Base-by-base conservation (phyloP, 2,329 filamentous ascomycete species). In the Xylariomycetidae sp. region DNA sequence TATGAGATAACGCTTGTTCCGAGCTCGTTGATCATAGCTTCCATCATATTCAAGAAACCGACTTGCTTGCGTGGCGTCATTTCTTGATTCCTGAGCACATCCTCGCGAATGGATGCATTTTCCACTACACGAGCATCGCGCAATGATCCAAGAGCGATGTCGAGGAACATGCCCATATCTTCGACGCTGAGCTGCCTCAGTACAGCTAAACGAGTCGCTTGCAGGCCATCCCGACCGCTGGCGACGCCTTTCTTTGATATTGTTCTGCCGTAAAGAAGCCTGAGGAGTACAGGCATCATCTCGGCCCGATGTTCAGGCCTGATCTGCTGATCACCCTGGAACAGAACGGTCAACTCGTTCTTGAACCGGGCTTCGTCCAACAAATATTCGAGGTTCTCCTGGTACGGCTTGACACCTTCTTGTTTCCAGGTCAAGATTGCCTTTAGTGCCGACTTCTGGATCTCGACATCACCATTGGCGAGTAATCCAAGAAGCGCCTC, bases 281-380 rank as follows among this genome's bases (percentile, higher is more conserved):
- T 76, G 20, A 98, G 72, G 17, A 98, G 68, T 5, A 98, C 76
- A 2, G 92, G 90, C 70, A 96, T 85, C 22, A 95, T 61, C 28
- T 78, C 74, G 4, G 65, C 52, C 7, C 83, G 77, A 52, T 98
- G 87, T 31, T 82, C 76, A 6, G 79, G 65, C 45, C 81, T 79
- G 44, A 95, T 82, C 34, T 80, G 62, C 37, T 79, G 79, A 13
- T 85, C 80, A 12, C 82, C 75, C 51, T 87, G 82, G 33, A 98
- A 73, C 44, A 98, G 83, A 4, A 92, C 78, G 1, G 87, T 82
- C n/a, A 98, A 72, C 55, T 96, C 90, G 51, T 96, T 92, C 52
- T 88, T 86, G 62, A 96, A 95, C 30, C 85, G 76, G 16, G 85
- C 80, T 42, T 96, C 92, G 46, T 98, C 92, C 7, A 96, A 73